Evolutionary conservation across 2,329 filamentous ascomycete genomes (phyloP).

Genomic region (Stagonosporopsis tanaceti): DNA sequence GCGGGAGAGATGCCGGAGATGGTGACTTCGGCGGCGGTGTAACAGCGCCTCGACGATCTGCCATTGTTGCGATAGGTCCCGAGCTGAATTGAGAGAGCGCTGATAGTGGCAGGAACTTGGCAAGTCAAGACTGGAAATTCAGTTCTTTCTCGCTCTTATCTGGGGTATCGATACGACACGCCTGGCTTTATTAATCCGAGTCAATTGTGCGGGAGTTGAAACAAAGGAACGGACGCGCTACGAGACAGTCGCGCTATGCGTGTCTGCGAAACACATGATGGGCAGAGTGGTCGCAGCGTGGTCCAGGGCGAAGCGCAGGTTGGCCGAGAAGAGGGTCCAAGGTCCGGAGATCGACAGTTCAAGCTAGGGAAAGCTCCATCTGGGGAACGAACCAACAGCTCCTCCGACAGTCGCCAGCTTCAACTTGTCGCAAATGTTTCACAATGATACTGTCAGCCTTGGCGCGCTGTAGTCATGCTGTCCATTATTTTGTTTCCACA

Average conservation of each 20-base stretch:
- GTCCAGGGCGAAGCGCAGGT: constrained; percentile 26
- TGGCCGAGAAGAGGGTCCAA: constrained; percentile 29
- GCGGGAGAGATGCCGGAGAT: constrained; percentile 25
- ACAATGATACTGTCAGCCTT: constrained; percentile 16
- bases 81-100: neutral
- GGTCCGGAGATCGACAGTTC: constrained; percentile 30
- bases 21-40: constrained; percentile 29
- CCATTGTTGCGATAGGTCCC: constrained; percentile 18
- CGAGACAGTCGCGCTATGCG: constrained; percentile 6
- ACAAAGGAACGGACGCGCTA: constrained; percentile 1
- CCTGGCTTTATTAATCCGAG: constrained; percentile 2
- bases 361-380: constrained; percentile 18
- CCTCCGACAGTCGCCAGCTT: constrained; percentile 18
- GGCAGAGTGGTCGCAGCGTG: constrained; percentile 22
- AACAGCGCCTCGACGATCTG: constrained; percentile 23
- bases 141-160: constrained; percentile 16
- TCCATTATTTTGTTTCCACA: neutral
- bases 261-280: constrained; percentile 19
- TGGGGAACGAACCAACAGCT: constrained; percentile 18
- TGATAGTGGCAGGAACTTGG: neutral
- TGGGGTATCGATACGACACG: neutral
- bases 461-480: neutral
- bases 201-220: neutral
- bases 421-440: constrained; percentile 18
- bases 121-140: neutral